Evolutionary conservation across 2,329 filamentous ascomycete species (phyloP).

Genomic region (Apiospora phragmitis): DNA sequence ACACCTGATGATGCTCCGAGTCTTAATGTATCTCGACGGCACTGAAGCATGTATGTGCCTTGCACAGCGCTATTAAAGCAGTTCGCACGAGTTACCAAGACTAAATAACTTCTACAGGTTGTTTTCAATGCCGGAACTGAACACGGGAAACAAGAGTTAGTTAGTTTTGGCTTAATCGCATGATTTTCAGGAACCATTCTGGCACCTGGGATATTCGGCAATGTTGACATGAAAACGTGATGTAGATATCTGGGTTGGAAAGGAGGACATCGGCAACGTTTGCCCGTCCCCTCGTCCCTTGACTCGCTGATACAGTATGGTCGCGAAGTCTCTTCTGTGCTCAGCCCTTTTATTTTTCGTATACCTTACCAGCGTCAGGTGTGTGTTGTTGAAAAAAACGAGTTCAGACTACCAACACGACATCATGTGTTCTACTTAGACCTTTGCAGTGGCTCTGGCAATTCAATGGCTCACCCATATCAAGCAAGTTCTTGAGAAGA

Average conservation of each 20-base stretch:
- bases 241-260: neutral
- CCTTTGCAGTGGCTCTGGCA: neutral
- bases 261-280: too few species aligned
- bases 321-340: neutral
- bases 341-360: neutral
- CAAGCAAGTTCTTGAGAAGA: neutral
- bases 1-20: neutral
- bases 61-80: neutral
- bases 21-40: neutral
- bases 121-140: neutral
- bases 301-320: neutral
- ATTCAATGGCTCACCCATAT: neutral
- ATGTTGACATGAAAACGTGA: neutral
- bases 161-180: neutral
- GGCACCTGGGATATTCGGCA: neutral
- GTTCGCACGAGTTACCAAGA: neutral
- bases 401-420: neutral
- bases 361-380: neutral
- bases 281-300: too few species aligned
- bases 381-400: neutral
- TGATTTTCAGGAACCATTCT: neutral
- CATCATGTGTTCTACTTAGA: neutral
- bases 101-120: neutral
- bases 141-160: neutral
- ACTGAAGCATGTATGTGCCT: neutral